phyloP scores from a whole-genome alignment of 306 rosid genomes.

The Prinsepia uniflora region DNA sequence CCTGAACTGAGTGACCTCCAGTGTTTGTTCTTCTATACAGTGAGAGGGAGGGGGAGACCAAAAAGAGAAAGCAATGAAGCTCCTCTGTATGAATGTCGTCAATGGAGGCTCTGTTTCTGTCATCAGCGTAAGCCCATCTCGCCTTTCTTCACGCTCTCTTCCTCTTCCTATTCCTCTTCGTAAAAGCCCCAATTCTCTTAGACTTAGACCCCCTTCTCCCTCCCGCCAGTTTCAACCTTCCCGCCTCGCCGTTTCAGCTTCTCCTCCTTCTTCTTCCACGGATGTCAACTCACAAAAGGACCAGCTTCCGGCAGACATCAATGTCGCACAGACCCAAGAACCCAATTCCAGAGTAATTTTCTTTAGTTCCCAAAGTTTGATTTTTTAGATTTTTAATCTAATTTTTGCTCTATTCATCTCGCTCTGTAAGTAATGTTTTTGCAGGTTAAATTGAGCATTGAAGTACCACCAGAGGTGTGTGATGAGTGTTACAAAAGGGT shows the following conservation, averaged over 20 bases:
- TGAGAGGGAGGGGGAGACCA: background rate
- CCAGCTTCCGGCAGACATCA: conserved; percentile 57
- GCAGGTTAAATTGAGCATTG: conserved; percentile 79
- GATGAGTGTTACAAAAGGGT: conserved; percentile 72
- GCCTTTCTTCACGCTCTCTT: conserved; percentile 16
- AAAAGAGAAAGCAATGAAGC: conserved; percentile 45
- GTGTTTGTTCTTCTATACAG: background rate
- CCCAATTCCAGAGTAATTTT: conserved; percentile 64
- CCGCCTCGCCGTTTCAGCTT: conserved; percentile 28
- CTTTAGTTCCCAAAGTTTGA: background rate
- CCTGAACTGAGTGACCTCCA: background rate
- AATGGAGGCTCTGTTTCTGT: conserved; percentile 30
- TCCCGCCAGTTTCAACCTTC: conserved; percentile 36
- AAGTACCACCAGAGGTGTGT: conserved; percentile 76
- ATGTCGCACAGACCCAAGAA: conserved; percentile 55
- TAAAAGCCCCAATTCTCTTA: conserved; percentile 21
- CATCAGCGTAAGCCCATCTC: conserved; percentile 33
- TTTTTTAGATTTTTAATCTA: background rate
- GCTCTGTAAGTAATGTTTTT: conserved; percentile 10
- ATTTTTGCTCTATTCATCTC: background rate
- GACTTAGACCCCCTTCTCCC: conserved; percentile 25
- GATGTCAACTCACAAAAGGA: conserved; percentile 37
- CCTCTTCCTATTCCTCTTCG: conserved; percentile 8
- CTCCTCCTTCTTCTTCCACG: conserved; percentile 44
- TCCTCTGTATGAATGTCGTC: conserved; percentile 43